Percentiles rank a stretch among this genome's conserved stretches.
These are phyloP conservation scores for Apiospora marii DNA, from an alignment of 2,329 filamentous ascomycete species.

Conservation along the genomic window DNA sequence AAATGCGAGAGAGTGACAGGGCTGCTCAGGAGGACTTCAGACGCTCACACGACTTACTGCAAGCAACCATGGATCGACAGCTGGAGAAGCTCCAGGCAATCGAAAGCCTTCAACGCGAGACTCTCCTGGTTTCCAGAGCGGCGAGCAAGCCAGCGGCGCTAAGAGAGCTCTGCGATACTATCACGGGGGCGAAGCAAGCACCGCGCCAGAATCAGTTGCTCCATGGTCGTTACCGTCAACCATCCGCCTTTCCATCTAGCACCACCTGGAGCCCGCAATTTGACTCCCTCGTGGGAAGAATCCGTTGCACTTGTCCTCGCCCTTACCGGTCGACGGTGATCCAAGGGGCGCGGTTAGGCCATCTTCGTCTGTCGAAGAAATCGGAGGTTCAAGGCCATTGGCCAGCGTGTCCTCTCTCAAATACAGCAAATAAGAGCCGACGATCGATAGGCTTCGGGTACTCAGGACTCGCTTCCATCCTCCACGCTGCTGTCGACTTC, in stretches of 20 bases:
- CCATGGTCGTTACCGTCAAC: no score
- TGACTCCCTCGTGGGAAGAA: neutral
- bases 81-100: neutral
- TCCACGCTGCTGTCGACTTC: neutral
- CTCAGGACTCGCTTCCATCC: neutral
- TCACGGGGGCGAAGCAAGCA: neutral
- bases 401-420: slow-evolving; percentile 24
- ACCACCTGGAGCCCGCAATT: neutral
- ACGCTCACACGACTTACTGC: slow-evolving; percentile 15
- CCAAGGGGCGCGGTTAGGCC: slow-evolving; percentile 1
- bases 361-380: slow-evolving; percentile 14
- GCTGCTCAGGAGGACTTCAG: neutral
- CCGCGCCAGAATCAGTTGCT: neutral
- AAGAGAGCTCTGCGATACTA: slow-evolving; percentile 21
- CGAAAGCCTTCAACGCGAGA: neutral
- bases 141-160: slow-evolving; percentile 10
- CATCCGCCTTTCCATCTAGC: no score
- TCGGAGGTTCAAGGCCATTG: slow-evolving; percentile 23
- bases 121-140: neutral
- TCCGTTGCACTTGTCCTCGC: slow-evolving; percentile 23
- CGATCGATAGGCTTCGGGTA: slow-evolving; percentile 4
- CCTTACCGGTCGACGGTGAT: neutral
- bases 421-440: neutral
- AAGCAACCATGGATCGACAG: neutral
- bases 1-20: slow-evolving; percentile 15